Conservation (phyloP, 1,284 basidiomycete genomes). For the Stygiomarasmius scandens region DNA sequence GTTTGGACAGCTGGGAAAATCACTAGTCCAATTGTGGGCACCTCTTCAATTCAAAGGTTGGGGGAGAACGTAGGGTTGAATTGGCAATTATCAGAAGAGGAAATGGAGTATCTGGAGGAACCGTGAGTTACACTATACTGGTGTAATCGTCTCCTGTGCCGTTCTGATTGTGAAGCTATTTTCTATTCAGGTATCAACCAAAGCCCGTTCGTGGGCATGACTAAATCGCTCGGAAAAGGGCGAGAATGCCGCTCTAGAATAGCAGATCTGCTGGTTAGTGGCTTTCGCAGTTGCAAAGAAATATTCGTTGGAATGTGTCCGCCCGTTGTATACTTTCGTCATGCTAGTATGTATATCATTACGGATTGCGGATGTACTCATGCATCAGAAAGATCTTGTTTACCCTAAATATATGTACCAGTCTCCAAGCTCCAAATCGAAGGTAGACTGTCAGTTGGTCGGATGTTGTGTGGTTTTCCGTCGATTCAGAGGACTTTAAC, state of each 20-base stretch:
- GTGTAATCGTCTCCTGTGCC: not conserved
- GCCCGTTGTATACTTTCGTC: not conserved
- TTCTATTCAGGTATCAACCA: not conserved
- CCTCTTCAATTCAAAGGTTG: conserved; percentile 26
- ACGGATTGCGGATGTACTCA: not conserved
- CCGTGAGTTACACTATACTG: conserved; percentile 22
- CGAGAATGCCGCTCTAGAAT: too few species aligned
- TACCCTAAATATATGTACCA: not conserved
- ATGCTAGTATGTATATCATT: not conserved
- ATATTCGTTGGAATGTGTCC: not conserved
- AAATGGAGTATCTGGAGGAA: conserved; percentile 30
- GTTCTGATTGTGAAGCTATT: not conserved
- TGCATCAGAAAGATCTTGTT: not conserved
- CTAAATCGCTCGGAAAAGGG: not conserved
- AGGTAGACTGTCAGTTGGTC: not conserved
- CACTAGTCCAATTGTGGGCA: conserved; percentile 22
- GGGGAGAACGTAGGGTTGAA: conserved; percentile 24
- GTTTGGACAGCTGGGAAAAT: conserved; percentile 18
- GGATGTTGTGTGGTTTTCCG: not conserved
- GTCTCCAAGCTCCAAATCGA: not conserved
- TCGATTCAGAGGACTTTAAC: not conserved
- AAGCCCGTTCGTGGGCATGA: not conserved
- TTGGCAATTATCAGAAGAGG: conserved; percentile 26
- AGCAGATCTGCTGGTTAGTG: too few species aligned
- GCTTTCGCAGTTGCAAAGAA: not conserved